These are phyloP conservation scores for Phyllosticta citribraziliensis DNA, from an alignment of 2,329 filamentous ascomycete species.

Conservation along the genomic window DNA sequence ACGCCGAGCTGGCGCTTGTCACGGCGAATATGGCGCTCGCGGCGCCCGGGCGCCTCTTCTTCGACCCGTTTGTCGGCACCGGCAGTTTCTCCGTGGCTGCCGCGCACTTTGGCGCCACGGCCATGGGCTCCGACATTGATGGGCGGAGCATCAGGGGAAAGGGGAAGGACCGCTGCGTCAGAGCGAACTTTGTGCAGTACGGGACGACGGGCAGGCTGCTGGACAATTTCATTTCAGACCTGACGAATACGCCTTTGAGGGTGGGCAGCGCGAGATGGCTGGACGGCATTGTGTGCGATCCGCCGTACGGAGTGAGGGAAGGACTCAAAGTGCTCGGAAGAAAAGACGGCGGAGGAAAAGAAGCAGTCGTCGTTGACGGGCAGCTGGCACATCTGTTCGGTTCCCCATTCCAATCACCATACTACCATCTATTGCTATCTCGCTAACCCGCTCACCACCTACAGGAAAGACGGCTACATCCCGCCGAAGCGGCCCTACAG, in stretches of 20 bases:
- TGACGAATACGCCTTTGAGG: slow-evolving; percentile 75
- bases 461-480: slow-evolving; percentile 57
- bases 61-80: slow-evolving; percentile 92
- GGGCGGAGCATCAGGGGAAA: slow-evolving; percentile 76
- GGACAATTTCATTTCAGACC: slow-evolving; percentile 73
- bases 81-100: slow-evolving; percentile 87
- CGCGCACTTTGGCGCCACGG: slow-evolving; percentile 76
- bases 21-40: slow-evolving; percentile 87
- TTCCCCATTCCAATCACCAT: background rate
- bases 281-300: slow-evolving; percentile 90
- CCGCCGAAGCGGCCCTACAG: slow-evolving; percentile 88
- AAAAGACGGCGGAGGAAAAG: slow-evolving; percentile 47
- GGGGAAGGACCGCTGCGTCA: slow-evolving; percentile 38
- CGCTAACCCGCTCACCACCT: slow-evolving; percentile 1
- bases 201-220: slow-evolving; percentile 55
- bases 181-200: slow-evolving; percentile 80
- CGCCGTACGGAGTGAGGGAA: slow-evolving; percentile 90
- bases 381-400: slow-evolving; percentile 58
- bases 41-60: slow-evolving; percentile 73
- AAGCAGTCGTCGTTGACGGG: slow-evolving; percentile 57
- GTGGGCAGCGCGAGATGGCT: slow-evolving; percentile 45
- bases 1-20: slow-evolving; percentile 81
- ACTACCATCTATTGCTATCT: background rate
- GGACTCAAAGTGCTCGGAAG: slow-evolving; percentile 79
- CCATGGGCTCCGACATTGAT: slow-evolving; percentile 87